A percentile compares a stretch with the other conserved stretches of the same genome.
Evolutionary conservation across 2,329 filamentous ascomycete genomes (phyloP).

Genomic region (Lachnellula hyalina): DNA sequence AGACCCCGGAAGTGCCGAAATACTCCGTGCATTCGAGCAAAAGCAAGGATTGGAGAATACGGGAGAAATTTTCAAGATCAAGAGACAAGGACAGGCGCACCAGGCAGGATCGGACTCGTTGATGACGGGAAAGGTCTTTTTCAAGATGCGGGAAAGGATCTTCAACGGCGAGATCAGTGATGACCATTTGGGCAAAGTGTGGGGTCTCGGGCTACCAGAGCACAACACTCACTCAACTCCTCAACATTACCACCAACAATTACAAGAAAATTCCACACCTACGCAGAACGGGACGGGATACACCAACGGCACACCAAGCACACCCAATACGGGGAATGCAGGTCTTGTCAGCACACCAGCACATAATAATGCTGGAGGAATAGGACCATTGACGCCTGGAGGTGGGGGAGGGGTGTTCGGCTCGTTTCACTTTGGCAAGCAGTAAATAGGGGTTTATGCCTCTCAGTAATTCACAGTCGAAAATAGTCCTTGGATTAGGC

Average conservation of each 20-base stretch:
- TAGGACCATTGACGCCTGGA: slow-evolving; percentile 74
- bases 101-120: slow-evolving; percentile 92
- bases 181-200: slow-evolving; percentile 84
- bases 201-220: slow-evolving; percentile 76
- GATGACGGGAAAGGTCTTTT: slow-evolving; percentile 91
- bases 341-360: slow-evolving; percentile 40
- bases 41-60: slow-evolving; percentile 92
- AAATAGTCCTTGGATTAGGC: slow-evolving; percentile 1
- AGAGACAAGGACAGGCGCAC: slow-evolving; percentile 80
- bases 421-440: slow-evolving; percentile 45
- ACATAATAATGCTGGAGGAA: slow-evolving; percentile 46
- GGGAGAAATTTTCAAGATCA: slow-evolving; percentile 86
- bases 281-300: slow-evolving; percentile 49
- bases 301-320: slow-evolving; percentile 50
- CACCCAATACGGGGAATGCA: slow-evolving; percentile 66
- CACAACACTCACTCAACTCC: slow-evolving; percentile 39
- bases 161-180: slow-evolving; percentile 78
- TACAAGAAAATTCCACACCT: slow-evolving; percentile 43
- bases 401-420: slow-evolving; percentile 72
- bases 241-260: slow-evolving; percentile 35
- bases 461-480: slow-evolving; percentile 3
- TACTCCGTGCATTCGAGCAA: slow-evolving; percentile 78
- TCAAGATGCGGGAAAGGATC: slow-evolving; percentile 82
- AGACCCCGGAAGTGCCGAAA: slow-evolving; percentile 62
- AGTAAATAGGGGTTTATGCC: slow-evolving; percentile 22